These are phyloP conservation scores for Moniliophthora roreri DNA, from an alignment of 1,284 basidiomycete genomes.

Conservation along the genomic window DNA sequence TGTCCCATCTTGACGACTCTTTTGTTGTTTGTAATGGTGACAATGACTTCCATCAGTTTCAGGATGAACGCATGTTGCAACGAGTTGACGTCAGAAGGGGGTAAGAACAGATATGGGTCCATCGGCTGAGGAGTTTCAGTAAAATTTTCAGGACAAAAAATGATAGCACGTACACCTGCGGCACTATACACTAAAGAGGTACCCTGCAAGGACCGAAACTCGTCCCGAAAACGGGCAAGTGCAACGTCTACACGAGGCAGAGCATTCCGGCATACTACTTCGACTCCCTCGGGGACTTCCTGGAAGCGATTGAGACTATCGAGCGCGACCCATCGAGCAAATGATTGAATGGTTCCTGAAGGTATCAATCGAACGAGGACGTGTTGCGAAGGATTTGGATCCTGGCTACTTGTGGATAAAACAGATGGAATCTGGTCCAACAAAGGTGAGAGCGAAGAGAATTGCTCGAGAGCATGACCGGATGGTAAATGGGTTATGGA, in stretches of 20 bases:
- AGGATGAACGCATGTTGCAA: not conserved
- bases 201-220: conserved; percentile 25
- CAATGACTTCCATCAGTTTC: not conserved
- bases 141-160: not conserved
- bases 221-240: conserved; percentile 25
- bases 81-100: not conserved
- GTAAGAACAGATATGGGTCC: conserved; percentile 1
- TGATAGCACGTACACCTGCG: conserved; percentile 40
- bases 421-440: conserved; percentile 37
- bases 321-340: conserved; percentile 29
- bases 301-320: conserved; percentile 15
- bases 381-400: conserved; percentile 32
- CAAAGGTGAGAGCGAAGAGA: conserved; percentile 44
- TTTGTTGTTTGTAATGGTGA: not conserved
- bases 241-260: not conserved
- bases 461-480: conserved; percentile 43
- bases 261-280: too few relatives aligned
- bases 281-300: not conserved
- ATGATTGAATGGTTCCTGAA: conserved; percentile 31
- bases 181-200: conserved; percentile 32
- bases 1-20: not conserved
- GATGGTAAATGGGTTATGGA: conserved; percentile 13
- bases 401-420: conserved; percentile 9
- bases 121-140: conserved; percentile 12
- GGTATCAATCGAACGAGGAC: conserved; percentile 42